Conservation (phyloP, 1,139 yeast species). For the Magnusiomyces sp. region DNA sequence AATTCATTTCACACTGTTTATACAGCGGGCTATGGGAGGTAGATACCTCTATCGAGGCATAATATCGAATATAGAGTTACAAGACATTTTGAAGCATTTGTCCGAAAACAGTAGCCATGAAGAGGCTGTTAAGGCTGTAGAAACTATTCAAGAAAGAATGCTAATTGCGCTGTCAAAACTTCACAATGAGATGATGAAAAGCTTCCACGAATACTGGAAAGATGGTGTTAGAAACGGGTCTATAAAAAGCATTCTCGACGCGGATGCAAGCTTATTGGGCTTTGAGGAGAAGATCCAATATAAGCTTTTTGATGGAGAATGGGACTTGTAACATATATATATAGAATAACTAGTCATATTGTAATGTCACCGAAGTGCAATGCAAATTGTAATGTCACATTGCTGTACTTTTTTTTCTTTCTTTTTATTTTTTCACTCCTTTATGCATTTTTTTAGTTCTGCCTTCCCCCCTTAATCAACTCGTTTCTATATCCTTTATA, state of each 20-base stretch:
- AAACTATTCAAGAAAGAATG: constrained; percentile 8
- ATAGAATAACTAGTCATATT: neutral
- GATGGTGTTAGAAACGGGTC: neutral
- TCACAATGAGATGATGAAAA: constrained; percentile 12
- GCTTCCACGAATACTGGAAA: constrained; percentile 7
- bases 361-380: too few relatives aligned
- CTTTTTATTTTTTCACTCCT: too few relatives aligned
- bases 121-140: neutral
- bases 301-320: constrained; percentile 13
- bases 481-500: neutral
- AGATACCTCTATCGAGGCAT: constrained; percentile 4
- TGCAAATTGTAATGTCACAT: neutral
- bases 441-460: neutral
- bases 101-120: neutral
- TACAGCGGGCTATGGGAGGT: neutral
- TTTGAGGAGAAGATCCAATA: constrained; percentile 14
- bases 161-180: constrained; percentile 1
- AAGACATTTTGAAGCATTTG: neutral
- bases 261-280: constrained; percentile 1
- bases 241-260: neutral
- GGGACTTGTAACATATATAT: neutral
- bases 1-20: constrained; percentile 4
- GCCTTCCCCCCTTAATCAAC: neutral
- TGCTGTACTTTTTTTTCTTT: neutral
- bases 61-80: neutral